These are phyloP conservation scores for Spencermartinsiella europaea DNA, from an alignment of 805 yeast genomes.

Conservation along the genomic window DNA sequence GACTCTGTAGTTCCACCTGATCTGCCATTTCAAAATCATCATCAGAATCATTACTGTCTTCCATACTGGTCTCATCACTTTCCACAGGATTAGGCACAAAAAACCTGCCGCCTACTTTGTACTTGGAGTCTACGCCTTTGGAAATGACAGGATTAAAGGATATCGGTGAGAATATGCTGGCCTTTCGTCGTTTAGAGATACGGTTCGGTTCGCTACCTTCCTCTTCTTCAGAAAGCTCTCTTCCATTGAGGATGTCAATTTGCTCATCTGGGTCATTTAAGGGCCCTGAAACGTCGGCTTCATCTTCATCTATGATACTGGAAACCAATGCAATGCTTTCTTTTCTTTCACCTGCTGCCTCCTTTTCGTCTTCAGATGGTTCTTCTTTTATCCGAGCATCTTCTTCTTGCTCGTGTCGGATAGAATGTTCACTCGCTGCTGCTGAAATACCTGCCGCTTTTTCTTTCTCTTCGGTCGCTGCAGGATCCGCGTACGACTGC, in stretches of 20 bases:
- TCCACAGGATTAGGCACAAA: slow-evolving; percentile 43
- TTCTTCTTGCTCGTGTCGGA: neutral
- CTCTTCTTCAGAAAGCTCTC: neutral
- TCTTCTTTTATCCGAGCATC: neutral
- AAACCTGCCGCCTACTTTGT: slow-evolving; percentile 85
- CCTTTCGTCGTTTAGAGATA: slow-evolving; percentile 20
- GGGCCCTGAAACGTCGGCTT: neutral
- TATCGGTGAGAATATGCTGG: slow-evolving; percentile 77
- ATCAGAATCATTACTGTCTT: slow-evolving; percentile 12
- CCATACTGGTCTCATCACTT: slow-evolving; percentile 12
- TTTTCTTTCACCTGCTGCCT: neutral
- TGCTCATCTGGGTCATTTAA: neutral
- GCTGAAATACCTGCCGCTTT: too few species aligned
- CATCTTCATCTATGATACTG: neutral
- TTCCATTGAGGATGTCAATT: neutral
- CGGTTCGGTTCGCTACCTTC: neutral
- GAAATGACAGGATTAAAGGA: slow-evolving; percentile 75
- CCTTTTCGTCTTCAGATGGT: neutral
- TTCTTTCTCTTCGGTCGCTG: neutral
- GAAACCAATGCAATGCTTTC: neutral
- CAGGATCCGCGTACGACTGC: neutral
- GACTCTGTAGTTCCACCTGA: neutral
- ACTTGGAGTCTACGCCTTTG: slow-evolving; percentile 75
- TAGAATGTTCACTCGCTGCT: too few species aligned
- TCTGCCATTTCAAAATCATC: slow-evolving; percentile 14